Evolutionary conservation across 1,139 yeast species (phyloP), one percentile per base, ranked within the genome.

Genomic region (Yarrowia galli): DNA sequence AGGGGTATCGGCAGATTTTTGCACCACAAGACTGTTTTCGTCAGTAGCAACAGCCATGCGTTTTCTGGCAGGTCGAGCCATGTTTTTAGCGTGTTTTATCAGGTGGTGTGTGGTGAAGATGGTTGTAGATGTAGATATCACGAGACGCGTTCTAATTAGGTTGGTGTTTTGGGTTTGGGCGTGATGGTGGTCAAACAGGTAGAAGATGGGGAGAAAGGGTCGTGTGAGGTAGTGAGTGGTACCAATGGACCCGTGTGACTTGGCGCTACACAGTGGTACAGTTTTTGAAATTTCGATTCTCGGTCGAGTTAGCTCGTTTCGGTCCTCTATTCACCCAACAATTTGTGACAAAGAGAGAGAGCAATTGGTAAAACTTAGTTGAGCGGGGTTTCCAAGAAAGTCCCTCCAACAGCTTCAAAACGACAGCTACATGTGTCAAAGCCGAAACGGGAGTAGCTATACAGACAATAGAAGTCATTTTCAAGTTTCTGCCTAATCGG

Each of bases 21-120:
- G 60, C 12, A 35, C 10, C 45, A 38, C 32, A 8, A 12, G 6
- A 7, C 16, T 18, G 64, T 58, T 58, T 20, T 58, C 64, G 28
- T 58, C 64, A 13, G 28, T n/a, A 3, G 45, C 32, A 4, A 40
- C 25, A 15, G 51, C 42, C 40, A 8, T 16, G 22, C 64, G 64
- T 58, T 58, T 58, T 58, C 64, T 40, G 7, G 48, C 51, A 8
- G 64, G 64, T 43, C 51, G 40, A 6, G 64, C 32, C 64, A 58
- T 58, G 51, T 15, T 32, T 25, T 6, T 1, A 3, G n/a, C 38
- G 15, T n/a, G 48, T 38, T 23, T 20, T 43, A 9, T 16, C 5
- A 13, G 2, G 22, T 18, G 13, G 15, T 16, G 32, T 23, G 20
- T 20, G 16, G 25, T 36, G 23, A 18, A 20, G 38, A 32, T n/a